Conservation (phyloP, 2,329 filamentous ascomycete species). For the Xylariaceae sp. region DNA sequence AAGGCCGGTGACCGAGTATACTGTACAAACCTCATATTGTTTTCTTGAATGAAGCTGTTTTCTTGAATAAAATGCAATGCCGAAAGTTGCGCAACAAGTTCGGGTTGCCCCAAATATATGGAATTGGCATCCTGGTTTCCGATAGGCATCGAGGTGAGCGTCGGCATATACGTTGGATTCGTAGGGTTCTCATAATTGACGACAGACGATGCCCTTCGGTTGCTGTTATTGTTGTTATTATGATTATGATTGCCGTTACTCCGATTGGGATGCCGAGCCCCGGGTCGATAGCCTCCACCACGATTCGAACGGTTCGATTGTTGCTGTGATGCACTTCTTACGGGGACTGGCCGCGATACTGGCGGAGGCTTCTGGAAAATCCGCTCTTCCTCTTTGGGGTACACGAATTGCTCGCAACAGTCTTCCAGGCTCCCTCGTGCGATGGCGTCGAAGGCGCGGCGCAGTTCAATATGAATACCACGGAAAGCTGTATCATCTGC, state of each 20-base stretch:
- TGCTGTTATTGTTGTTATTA: conserved; percentile 30
- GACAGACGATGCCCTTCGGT: conserved; percentile 48
- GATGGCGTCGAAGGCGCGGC: conserved; percentile 79
- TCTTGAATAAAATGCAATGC: conserved; percentile 34
- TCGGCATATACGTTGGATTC: conserved; percentile 36
- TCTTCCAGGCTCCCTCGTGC: conserved; percentile 72
- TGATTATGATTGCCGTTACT: conserved; percentile 38
- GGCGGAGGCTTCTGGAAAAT: conserved; percentile 53
- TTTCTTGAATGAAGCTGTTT: conserved; percentile 32
- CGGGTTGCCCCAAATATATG: conserved; percentile 43
- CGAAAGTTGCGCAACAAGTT: conserved; percentile 40
- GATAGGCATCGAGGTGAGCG: conserved; percentile 37
- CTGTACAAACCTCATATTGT: conserved; percentile 41
- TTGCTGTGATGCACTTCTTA: conserved; percentile 58
- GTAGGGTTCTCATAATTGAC: conserved; percentile 45
- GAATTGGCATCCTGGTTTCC: conserved; percentile 40
- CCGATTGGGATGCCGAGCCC: conserved; percentile 38
- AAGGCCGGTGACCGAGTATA: conserved; percentile 43
- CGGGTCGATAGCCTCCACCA: conserved; percentile 41
- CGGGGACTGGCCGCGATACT: conserved; percentile 49
- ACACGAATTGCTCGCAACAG: conserved; percentile 83
- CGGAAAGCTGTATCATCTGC: conserved; percentile 92
- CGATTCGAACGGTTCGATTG: conserved; percentile 44
- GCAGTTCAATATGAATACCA: conserved; percentile 82
- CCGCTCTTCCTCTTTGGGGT: conserved; percentile 72